phyloP scores from a whole-genome alignment of 345 rosid species.

The Triadica sebifera region DNA sequence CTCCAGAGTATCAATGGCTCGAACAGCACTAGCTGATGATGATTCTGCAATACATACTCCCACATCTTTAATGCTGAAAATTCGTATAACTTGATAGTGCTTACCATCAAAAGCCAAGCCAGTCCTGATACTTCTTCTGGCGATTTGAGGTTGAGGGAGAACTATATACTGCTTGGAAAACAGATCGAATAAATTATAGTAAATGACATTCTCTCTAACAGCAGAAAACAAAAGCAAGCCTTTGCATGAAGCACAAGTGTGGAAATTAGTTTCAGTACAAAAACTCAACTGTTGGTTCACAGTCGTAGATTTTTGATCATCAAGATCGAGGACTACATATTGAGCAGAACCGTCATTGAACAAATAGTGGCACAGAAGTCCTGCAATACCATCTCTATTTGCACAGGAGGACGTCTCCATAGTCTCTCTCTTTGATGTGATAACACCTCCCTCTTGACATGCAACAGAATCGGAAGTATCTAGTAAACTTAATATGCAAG shows the following conservation, averaged over 20 bases:
- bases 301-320: constrained; percentile 7
- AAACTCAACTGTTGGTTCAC: constrained; percentile 15
- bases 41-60: neutral
- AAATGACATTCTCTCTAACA: constrained; percentile 1
- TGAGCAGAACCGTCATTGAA: constrained; percentile 28
- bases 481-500: neutral
- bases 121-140: constrained; percentile 21
- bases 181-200: constrained; percentile 11
- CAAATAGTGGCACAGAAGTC: constrained; percentile 30
- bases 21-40: constrained; percentile 3
- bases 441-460: neutral
- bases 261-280: constrained; percentile 14
- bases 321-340: constrained; percentile 15
- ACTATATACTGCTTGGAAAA: constrained; percentile 12
- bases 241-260: constrained; percentile 26
- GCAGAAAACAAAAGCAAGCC: constrained; percentile 24
- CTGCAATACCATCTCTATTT: neutral
- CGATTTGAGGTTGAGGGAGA: constrained; percentile 29
- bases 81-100: constrained; percentile 23
- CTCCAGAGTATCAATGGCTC: constrained; percentile 5
- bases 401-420: constrained; percentile 10
- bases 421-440: neutral
- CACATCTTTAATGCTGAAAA: constrained; percentile 17
- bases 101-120: constrained; percentile 27
- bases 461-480: neutral